Base-by-base conservation (phyloP, 257 asterid genomes). In the Solanum virginianum region DNA sequence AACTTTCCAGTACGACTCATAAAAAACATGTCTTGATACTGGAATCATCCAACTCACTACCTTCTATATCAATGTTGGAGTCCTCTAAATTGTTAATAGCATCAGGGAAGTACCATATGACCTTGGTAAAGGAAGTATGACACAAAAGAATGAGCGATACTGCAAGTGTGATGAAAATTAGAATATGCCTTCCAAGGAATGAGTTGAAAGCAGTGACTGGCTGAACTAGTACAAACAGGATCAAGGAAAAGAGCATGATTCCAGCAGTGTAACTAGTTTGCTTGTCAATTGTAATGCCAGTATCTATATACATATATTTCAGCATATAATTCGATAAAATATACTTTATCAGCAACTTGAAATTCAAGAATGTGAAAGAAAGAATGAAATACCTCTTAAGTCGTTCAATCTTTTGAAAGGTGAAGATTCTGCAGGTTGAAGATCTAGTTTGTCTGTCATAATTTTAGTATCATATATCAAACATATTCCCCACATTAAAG, bases 111-210 rank as follows among this genome's bases (percentile, higher is more conserved):
- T 29, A 29, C 32, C 32, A 29, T 29, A 29, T 29, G 32, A 29
- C 32, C 94, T 93, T 92, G 94, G 80, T 89, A 90, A 57, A 88
- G 63, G 87, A 89, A 89, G 90, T 90, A 92, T 11, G 91, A 84
- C 18, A 90, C 60, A 89, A 83, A 57, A 90, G 86, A 10, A 84
- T 41, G 18, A 88, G 56, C 9, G 94, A 88, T 43, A 92, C 84
- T 17, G 87, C 4, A 51, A 92, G 90, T 1, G 91, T 86, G 86
- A 87, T 83, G 85, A 89, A 66, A 70, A 90, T 86, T 74, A 89
- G 90, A n/a, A 86, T n/a, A 53, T 81, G 88, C 26, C 56, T 82
- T 26, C 84, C 88, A 56, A 83, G 20, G 3, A 65, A 24, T 4
- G 88, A 83, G 72, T 85, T 70, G 65, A 85, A 14, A 55, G 84